Percentiles rank a stretch among this genome's conserved stretches.
phyloP scores from a whole-genome alignment of 139 green algal species.

The Pleodorina starrii region DNA sequence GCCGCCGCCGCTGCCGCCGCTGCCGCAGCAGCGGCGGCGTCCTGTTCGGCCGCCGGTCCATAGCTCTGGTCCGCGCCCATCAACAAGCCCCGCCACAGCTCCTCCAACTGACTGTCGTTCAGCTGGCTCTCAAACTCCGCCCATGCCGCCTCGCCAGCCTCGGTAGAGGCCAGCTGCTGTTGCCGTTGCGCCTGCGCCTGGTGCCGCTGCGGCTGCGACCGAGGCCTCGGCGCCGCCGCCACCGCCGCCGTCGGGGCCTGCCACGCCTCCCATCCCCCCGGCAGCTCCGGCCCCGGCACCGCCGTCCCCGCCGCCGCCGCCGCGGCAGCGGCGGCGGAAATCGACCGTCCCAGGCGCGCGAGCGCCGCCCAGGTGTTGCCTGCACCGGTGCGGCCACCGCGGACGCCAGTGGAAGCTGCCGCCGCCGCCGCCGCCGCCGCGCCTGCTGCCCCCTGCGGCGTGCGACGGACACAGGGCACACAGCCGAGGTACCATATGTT shows the following conservation, averaged over 20 bases:
- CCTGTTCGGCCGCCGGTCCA: neutral
- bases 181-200: neutral
- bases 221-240: neutral
- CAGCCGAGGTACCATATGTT: too few species aligned
- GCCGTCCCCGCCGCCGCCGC: neutral
- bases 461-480: too few species aligned
- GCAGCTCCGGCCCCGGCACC: neutral
- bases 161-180: neutral
- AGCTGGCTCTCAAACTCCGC: too few species aligned
- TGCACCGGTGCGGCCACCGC: neutral
- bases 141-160: neutral
- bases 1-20: neutral
- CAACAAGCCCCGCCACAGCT: neutral
- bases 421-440: too few species aligned
- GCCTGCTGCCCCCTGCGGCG: too few species aligned
- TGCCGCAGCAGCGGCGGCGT: neutral
- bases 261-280: neutral
- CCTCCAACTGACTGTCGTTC: neutral
- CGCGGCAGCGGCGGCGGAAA: neutral
- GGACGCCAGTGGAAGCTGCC: neutral
- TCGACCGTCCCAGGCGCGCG: neutral
- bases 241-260: neutral
- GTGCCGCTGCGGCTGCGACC: neutral
- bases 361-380: neutral
- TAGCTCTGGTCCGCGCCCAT: neutral